phyloP scores from a whole-genome alignment of 148 eudicot genomes.

The Persicaria maculosa region DNA sequence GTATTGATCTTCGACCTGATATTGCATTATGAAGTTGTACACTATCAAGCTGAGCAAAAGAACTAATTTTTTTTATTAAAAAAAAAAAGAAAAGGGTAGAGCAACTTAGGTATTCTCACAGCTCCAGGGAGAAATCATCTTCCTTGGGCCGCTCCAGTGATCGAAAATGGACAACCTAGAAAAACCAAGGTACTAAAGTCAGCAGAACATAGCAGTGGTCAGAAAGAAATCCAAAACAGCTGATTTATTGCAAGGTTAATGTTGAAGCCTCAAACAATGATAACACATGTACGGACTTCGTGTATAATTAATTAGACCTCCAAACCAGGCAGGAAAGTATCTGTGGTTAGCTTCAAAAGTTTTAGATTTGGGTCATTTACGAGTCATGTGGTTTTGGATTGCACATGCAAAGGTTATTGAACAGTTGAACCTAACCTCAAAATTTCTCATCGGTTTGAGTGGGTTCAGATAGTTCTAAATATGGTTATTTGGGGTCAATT shows the following conservation, averaged over 20 bases:
- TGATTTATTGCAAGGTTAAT: not conserved
- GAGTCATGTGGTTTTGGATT: not conserved
- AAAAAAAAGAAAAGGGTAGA: not conserved
- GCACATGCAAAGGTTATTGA: not conserved
- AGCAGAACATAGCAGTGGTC: not conserved
- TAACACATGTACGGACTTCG: not conserved
- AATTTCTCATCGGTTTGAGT: not conserved
- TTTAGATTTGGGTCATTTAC: not conserved
- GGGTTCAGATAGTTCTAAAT: not conserved
- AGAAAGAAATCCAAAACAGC: not conserved
- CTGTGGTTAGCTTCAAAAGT: not conserved
- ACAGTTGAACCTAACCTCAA: not conserved
- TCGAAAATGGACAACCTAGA: conserved; percentile 78
- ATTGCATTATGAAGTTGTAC: conserved; percentile 7
- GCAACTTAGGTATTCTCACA: conserved; percentile 42
- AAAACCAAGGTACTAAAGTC: not conserved
- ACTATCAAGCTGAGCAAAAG: not conserved
- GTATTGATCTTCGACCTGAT: conserved; percentile 64
- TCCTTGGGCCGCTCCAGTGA: conserved; percentile 79
- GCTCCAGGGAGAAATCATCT: conserved; percentile 73
- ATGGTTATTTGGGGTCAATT: not conserved
- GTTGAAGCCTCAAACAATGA: not conserved
- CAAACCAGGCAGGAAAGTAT: not conserved
- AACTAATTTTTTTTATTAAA: not conserved
- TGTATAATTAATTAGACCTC: not conserved